Conservation (phyloP, 1,139 yeast genomes). For the Suhomyces atakaporum region DNA sequence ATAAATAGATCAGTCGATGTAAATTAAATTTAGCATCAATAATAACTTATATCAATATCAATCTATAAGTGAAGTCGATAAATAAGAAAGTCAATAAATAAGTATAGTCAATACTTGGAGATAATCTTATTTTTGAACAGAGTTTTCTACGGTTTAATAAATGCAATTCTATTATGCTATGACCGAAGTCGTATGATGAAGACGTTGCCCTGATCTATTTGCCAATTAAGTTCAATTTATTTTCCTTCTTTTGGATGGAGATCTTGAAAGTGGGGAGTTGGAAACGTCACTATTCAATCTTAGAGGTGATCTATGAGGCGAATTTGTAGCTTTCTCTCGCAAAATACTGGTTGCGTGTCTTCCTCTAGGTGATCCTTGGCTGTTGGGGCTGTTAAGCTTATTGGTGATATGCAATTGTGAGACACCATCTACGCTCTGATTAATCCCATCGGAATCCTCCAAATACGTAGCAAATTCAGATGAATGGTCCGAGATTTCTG, state of each 20-base stretch:
- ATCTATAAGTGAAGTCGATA: too few relatives aligned
- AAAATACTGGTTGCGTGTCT: not conserved
- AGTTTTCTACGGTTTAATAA: not conserved
- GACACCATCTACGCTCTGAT: conserved; percentile 17
- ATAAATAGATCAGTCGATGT: too few relatives aligned
- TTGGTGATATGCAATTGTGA: conserved; percentile 15
- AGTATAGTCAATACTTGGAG: too few relatives aligned
- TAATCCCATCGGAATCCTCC: conserved; percentile 14
- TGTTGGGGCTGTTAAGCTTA: not conserved
- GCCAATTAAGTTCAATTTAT: conserved; percentile 1
- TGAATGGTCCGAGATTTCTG: conserved; percentile 3
- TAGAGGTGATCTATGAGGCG: conserved; percentile 1
- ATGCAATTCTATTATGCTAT: not conserved
- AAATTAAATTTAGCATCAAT: too few relatives aligned
- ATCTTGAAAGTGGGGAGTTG: conserved; percentile 7
- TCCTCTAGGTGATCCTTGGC: conserved; percentile 3
- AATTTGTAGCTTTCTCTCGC: not conserved
- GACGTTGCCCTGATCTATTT: not conserved
- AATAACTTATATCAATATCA: too few relatives aligned
- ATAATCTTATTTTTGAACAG: too few relatives aligned
- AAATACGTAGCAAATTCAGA: conserved; percentile 1
- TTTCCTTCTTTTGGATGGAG: conserved; percentile 12
- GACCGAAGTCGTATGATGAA: not conserved
- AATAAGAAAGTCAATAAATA: too few relatives aligned
- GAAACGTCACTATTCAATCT: not conserved